A percentile compares a stretch with the other conserved stretches of the same genome.
Conservation (phyloP, 108 stramenopile species). For the Aurantiochytrium sp. region DNA sequence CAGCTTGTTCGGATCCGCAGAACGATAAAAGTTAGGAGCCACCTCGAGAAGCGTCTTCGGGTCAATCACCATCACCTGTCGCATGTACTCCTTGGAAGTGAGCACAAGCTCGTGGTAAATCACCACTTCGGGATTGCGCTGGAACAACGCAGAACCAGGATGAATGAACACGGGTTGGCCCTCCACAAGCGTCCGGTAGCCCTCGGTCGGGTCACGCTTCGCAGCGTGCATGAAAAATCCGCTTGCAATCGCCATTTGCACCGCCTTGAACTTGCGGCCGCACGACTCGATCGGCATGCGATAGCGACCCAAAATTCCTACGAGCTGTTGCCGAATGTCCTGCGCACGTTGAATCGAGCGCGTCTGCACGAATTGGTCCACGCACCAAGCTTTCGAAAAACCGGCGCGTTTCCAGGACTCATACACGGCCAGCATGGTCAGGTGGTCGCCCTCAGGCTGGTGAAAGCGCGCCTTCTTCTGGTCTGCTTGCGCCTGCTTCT, state of each 20-base stretch:
- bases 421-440: slow-evolving; percentile 89
- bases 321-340: slow-evolving; percentile 97
- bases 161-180: slow-evolving; percentile 96
- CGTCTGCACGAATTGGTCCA: slow-evolving; percentile 94
- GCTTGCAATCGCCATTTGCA: slow-evolving; percentile 88
- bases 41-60: slow-evolving; percentile 94
- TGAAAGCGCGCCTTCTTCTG: slow-evolving; percentile 98
- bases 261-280: slow-evolving; percentile 91
- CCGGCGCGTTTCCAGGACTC: slow-evolving; percentile 82
- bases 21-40: slow-evolving; percentile 89
- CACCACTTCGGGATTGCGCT: slow-evolving; percentile 95
- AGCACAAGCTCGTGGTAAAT: slow-evolving; percentile 96
- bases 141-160: slow-evolving; percentile 88
- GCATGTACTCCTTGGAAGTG: slow-evolving; percentile 99
- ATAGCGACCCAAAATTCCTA: slow-evolving; percentile 95
- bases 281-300: slow-evolving; percentile 82
- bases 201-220: slow-evolving; percentile 98
- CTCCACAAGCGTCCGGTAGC: slow-evolving; percentile 91
- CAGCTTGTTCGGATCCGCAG: slow-evolving; percentile 88
- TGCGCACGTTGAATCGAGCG: slow-evolving; percentile 92
- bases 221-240: slow-evolving; percentile 96
- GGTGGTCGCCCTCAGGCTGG: slow-evolving; percentile 96
- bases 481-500: slow-evolving; percentile 96
- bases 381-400: slow-evolving; percentile 94
- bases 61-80: slow-evolving; percentile 95